Percentiles rank a stretch among this genome's conserved stretches.
phyloP scores from a whole-genome alignment of 345 rosid species.

The Psidium friedrichsthalianum region DNA sequence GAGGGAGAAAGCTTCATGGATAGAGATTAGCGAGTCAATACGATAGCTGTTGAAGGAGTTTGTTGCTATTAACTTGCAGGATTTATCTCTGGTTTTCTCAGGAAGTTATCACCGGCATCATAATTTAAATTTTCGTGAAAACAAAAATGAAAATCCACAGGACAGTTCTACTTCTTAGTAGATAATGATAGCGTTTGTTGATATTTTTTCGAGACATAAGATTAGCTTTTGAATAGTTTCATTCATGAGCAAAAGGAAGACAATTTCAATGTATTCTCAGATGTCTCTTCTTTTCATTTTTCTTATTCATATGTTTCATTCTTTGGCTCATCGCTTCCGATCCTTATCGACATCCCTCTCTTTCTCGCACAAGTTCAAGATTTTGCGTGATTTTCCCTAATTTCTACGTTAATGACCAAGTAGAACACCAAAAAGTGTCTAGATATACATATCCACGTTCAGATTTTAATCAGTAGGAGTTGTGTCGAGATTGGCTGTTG shows the following conservation, averaged over 20 bases:
- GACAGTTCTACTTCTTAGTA: not conserved
- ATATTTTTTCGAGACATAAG: not conserved
- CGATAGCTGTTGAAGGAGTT: not conserved
- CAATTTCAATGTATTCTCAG: not conserved
- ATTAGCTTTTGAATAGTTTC: not conserved
- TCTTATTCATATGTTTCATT: not conserved
- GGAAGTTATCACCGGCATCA: not conserved
- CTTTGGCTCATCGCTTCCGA: not conserved
- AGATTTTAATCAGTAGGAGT: not conserved
- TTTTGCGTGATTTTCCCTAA: not conserved
- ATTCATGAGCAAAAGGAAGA: not conserved
- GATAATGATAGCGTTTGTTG: not conserved
- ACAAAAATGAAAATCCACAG: not conserved
- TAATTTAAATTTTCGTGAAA: not conserved
- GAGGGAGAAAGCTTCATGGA: not conserved
- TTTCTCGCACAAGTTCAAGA: not conserved
- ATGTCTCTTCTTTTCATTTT: not conserved
- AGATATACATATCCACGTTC: not conserved
- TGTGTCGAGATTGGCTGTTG: not conserved
- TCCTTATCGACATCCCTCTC: not conserved
- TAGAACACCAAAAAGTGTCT: not conserved
- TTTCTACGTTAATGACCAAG: not conserved
- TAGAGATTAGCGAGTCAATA: slow-evolving; percentile 14
- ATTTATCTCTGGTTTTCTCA: not conserved
- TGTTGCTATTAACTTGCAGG: not conserved